Conservation (phyloP, 257 asterid genomes). For the Salvia rosmarinus region DNA sequence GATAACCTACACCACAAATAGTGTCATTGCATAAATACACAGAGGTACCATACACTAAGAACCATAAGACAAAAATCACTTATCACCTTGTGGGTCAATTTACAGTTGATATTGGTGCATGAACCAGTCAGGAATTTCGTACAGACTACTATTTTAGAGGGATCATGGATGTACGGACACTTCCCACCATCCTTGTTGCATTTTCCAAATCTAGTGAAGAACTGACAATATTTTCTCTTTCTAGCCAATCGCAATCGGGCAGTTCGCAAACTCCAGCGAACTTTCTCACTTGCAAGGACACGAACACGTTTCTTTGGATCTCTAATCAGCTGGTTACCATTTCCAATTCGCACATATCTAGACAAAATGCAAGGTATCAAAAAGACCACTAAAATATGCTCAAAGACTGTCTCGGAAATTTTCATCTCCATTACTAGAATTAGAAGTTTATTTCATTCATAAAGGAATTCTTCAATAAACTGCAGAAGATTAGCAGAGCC, state of each 20-base stretch:
- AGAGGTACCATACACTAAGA: constrained; percentile 8
- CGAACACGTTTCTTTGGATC: constrained; percentile 94
- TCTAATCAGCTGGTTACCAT: constrained; percentile 89
- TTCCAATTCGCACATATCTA: constrained; percentile 88
- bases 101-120: constrained; percentile 71
- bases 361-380: constrained; percentile 35
- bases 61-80: constrained; percentile 29
- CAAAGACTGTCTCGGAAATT: background rate
- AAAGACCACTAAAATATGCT: constrained; percentile 14
- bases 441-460: background rate
- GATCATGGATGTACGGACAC: constrained; percentile 83
- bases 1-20: constrained; percentile 60
- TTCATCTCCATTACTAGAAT: constrained; percentile 19
- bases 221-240: constrained; percentile 86
- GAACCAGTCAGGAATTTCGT: constrained; percentile 83
- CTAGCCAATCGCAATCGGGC: constrained; percentile 86
- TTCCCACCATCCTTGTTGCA: constrained; percentile 91
- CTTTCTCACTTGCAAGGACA: constrained; percentile 82
- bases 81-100: constrained; percentile 91
- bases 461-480: constrained; percentile 17
- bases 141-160: constrained; percentile 90
- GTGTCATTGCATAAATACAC: constrained; percentile 31
- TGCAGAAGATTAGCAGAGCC: constrained; percentile 27
- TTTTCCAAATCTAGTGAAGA: constrained; percentile 88
- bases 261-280: constrained; percentile 96